phyloP scores from a whole-genome alignment of 2,329 filamentous ascomycete species.

The Colletotrichum karsti region DNA sequence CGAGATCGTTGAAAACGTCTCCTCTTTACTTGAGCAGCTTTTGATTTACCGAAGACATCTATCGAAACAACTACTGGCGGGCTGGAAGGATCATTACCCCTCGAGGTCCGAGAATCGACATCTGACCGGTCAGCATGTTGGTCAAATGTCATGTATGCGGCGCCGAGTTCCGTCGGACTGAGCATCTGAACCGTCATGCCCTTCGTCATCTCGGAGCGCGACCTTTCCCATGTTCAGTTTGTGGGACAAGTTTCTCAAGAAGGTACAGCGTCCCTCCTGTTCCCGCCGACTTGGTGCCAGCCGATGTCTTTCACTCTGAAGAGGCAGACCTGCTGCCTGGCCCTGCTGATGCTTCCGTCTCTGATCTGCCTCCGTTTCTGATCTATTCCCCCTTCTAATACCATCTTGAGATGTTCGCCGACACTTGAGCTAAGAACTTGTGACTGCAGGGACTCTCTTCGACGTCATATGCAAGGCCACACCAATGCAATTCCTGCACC shows the following conservation, averaged over 20 bases:
- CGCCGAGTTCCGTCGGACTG: slow-evolving; percentile 11
- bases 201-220: slow-evolving; percentile 7
- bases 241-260: not conserved
- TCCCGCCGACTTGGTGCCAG: too few relatives aligned
- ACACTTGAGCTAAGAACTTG: not conserved
- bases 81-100: too few relatives aligned
- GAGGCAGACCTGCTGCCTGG: too few relatives aligned
- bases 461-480: not conserved
- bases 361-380: too few relatives aligned
- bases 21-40: too few relatives aligned
- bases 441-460: not conserved
- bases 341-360: not conserved
- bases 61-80: too few relatives aligned
- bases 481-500: not conserved
- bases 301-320: too few relatives aligned
- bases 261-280: not conserved
- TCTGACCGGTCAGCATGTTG: not conserved
- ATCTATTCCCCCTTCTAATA: too few relatives aligned
- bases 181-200: slow-evolving; percentile 3
- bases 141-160: slow-evolving; percentile 2
- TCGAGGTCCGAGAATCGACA: not conserved
- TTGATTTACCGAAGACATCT: too few relatives aligned
- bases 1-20: too few relatives aligned
- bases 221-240: not conserved
- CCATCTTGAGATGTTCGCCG: too few relatives aligned